A percentile compares a stretch with the other conserved stretches of the same genome.
Evolutionary conservation across 2,329 filamentous ascomycete genomes (phyloP).

Genomic region (Beauveria asiatica): DNA sequence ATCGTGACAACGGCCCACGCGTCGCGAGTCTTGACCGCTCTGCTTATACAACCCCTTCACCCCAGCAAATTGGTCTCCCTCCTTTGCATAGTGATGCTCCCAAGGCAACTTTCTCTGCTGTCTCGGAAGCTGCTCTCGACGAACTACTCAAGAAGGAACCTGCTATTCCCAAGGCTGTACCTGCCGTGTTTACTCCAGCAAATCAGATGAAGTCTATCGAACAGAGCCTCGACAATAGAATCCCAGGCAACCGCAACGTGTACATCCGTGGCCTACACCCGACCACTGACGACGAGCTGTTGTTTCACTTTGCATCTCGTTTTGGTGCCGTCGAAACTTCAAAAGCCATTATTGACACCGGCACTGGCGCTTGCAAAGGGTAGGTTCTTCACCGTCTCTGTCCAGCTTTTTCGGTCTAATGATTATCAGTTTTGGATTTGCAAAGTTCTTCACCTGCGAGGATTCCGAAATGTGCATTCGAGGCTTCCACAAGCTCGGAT

Average conservation of each 20-base stretch:
- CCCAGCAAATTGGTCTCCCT: slow-evolving; percentile 45
- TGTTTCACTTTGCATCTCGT: slow-evolving; percentile 72
- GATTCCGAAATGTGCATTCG: slow-evolving; percentile 95
- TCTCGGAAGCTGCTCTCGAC: slow-evolving; percentile 47
- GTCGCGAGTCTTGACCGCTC: slow-evolving; percentile 54
- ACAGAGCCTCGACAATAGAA: slow-evolving; percentile 89
- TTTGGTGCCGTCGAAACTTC: slow-evolving; percentile 94
- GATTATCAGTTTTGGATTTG: slow-evolving; percentile 76
- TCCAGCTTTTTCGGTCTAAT: slow-evolving; percentile 11
- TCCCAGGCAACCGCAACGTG: slow-evolving; percentile 87
- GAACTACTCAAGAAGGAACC: slow-evolving; percentile 68
- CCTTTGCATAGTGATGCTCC: slow-evolving; percentile 31
- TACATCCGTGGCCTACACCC: slow-evolving; percentile 96
- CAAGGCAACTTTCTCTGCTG: slow-evolving; percentile 32
- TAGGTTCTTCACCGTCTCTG: slow-evolving; percentile 31
- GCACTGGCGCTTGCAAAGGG: slow-evolving; percentile 94
- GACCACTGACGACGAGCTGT: slow-evolving; percentile 85
- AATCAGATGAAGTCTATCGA: slow-evolving; percentile 85
- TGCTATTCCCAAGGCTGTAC: slow-evolving; percentile 76
- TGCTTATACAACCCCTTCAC: slow-evolving; percentile 58
- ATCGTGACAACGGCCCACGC: slow-evolving; percentile 51
- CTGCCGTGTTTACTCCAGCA: slow-evolving; percentile 76
- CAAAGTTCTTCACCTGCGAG: slow-evolving; percentile 81
- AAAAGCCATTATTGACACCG: slow-evolving; percentile 96
- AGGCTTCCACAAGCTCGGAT: slow-evolving; percentile 87